Conservation (phyloP, 164 flowering plant species). For the Vitis amurensis region DNA sequence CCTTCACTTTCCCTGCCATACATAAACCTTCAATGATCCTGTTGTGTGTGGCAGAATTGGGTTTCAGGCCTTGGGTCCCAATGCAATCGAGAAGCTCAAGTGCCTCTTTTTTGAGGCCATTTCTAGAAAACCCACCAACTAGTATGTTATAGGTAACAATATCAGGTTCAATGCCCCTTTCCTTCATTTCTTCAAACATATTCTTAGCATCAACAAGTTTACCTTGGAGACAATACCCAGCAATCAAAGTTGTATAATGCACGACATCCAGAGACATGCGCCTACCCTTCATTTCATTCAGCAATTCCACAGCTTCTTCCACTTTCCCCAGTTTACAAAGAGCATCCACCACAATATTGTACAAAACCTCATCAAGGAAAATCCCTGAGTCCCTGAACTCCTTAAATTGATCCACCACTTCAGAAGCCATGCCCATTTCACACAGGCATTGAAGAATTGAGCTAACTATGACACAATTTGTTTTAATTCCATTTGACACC, state of each 20-base stretch:
- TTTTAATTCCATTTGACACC: conserved; percentile 50
- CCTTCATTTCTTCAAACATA: conserved; percentile 48
- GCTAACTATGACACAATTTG: conserved; percentile 57
- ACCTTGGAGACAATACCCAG: conserved; percentile 57
- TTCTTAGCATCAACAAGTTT: conserved; percentile 41
- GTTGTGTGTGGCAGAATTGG: conserved; percentile 38
- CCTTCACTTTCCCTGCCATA: conserved; percentile 50
- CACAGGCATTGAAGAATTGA: conserved; percentile 58
- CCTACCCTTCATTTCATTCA: conserved; percentile 57
- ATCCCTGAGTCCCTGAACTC: conserved; percentile 41
- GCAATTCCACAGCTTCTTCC: conserved; percentile 53
- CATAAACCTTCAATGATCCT: conserved; percentile 74
- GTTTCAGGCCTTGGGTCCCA: conserved; percentile 49
- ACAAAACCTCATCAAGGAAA: conserved; percentile 51
- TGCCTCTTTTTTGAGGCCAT: conserved; percentile 41
- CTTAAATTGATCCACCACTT: conserved; percentile 45
- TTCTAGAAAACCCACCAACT: conserved; percentile 56
- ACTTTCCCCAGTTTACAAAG: conserved; percentile 57
- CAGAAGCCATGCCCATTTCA: conserved; percentile 33
- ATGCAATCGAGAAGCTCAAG: conserved; percentile 42
- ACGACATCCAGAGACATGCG: conserved; percentile 50
- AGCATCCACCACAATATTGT: conserved; percentile 59
- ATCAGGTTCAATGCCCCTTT: conserved; percentile 56
- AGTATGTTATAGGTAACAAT: conserved; percentile 57
- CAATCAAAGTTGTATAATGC: conserved; percentile 68